These are phyloP conservation scores for Mycena amicta DNA, from an alignment of 768 basidiomycete genomes.

Conservation along the genomic window DNA sequence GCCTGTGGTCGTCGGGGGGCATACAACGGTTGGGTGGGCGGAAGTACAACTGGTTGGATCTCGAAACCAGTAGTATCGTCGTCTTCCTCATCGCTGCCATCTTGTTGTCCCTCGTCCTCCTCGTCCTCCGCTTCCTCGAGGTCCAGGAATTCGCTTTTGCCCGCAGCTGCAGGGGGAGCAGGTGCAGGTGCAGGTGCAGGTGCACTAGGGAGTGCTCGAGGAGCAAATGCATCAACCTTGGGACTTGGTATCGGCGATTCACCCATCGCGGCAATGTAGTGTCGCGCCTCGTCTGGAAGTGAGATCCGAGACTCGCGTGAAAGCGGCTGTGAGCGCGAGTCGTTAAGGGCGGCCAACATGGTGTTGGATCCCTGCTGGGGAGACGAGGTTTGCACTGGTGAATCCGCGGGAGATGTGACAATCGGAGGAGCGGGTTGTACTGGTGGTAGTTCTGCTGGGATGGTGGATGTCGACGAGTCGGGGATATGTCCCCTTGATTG, in stretches of 20 bases:
- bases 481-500: not conserved
- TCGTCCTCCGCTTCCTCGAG: slow-evolving; percentile 55
- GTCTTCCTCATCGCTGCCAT: slow-evolving; percentile 37
- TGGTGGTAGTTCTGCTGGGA: slow-evolving; percentile 22
- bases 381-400: slow-evolving; percentile 19
- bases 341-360: slow-evolving; percentile 37
- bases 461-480: slow-evolving; percentile 21
- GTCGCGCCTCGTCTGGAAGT: slow-evolving; percentile 76
- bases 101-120: slow-evolving; percentile 43
- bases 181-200: slow-evolving; percentile 10
- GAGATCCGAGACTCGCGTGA: slow-evolving; percentile 72
- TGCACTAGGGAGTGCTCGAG: slow-evolving; percentile 21
- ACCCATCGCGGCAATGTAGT: slow-evolving; percentile 68
- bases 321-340: slow-evolving; percentile 35
- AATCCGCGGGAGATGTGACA: slow-evolving; percentile 1
- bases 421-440: not conserved
- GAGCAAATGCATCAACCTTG: slow-evolving; percentile 39
- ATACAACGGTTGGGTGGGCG: slow-evolving; percentile 14
- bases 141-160: slow-evolving; percentile 65
- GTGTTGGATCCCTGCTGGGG: slow-evolving; percentile 21
- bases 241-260: slow-evolving; percentile 67
- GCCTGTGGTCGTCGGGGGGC: slow-evolving; percentile 10
- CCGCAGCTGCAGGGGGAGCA: slow-evolving; percentile 13
- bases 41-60: slow-evolving; percentile 11
- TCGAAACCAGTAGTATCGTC: slow-evolving; percentile 28